phyloP scores from a whole-genome alignment of 2,329 filamentous ascomycete species.

The Zalaria obscura region DNA sequence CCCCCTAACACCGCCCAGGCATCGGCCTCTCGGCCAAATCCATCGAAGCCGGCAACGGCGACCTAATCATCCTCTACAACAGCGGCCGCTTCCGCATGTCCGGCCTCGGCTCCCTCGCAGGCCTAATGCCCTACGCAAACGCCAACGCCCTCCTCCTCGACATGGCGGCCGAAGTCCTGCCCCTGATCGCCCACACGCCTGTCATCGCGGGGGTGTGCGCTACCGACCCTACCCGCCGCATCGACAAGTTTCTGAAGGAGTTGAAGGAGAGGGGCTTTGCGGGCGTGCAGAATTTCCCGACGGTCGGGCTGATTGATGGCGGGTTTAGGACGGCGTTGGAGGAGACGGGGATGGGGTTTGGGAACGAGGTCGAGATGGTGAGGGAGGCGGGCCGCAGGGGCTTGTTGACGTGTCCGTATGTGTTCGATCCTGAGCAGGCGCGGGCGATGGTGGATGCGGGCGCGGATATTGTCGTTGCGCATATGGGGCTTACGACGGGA shows the following conservation, averaged over 20 bases:
- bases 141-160: slow-evolving; percentile 56
- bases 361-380: slow-evolving; percentile 53
- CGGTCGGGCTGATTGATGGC: slow-evolving; percentile 57
- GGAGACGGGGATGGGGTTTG: slow-evolving; percentile 58
- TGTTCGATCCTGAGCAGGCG: slow-evolving; percentile 49
- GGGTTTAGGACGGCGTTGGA: slow-evolving; percentile 53
- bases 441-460: slow-evolving; percentile 48
- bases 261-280: slow-evolving; percentile 50
- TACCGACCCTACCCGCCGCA: slow-evolving; percentile 54
- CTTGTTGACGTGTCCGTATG: slow-evolving; percentile 55
- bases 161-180: slow-evolving; percentile 55
- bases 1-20: slow-evolving; percentile 22
- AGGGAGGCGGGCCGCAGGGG: slow-evolving; percentile 43
- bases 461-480: slow-evolving; percentile 53
- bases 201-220: slow-evolving; percentile 59
- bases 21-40: slow-evolving; percentile 59
- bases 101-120: slow-evolving; percentile 52
- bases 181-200: slow-evolving; percentile 47
- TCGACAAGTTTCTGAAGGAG: slow-evolving; percentile 44
- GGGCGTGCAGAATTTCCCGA: slow-evolving; percentile 62
- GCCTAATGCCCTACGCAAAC: slow-evolving; percentile 57
- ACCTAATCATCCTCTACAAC: slow-evolving; percentile 61
- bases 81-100: slow-evolving; percentile 61
- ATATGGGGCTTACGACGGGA: slow-evolving; percentile 53
- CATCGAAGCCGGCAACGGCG: slow-evolving; percentile 52